Evolutionary conservation across 805 yeast genomes (phyloP), one percentile per base, ranked within the genome.

Genomic region (Kodamaea kaohsiungensis): DNA sequence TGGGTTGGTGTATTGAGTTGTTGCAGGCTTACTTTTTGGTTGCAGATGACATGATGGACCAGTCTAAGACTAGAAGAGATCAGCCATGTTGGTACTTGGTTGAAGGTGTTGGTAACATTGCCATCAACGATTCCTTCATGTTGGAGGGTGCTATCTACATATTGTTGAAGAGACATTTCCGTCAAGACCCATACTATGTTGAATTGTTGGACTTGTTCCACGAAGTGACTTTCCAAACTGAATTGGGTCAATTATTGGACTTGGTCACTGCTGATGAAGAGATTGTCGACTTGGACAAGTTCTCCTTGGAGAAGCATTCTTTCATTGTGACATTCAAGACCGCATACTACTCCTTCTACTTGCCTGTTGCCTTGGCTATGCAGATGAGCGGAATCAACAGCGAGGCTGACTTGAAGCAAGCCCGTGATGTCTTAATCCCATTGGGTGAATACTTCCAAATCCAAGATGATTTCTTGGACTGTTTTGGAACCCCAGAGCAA

Each of bases 1-100:
- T 95, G 60, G 99, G 99, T 18, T 95, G 99, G 99, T 81, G 91
- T 63, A 85, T 95, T 62, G 99, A 95, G 76, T 80, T 95, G 60
- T 79, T 93, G 62, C 99, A 93, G 76, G 98, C 98, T 1, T 95
- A 90, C 71, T 95, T 95, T 80, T 81, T 95, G 65, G 98, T 95
- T 54, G 96, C 98, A 33, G 99, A 95, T 71, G 99, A 95, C 70
- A 95, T 95, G 85, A 95, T 95, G 99, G 99, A 95, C 72, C 84
- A 85, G 62, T 89, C 97, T 35, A 88, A 90, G 71, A 95, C 99
- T 43, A 89, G 99, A 81, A 87, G 99, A 72, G 99, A 98, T 56
- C 98, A 93, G 75, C 95, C 97, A 61, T 95, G 99, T 75, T 95
- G 99, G 99, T 95, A 91, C 79, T 85, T 80, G 67, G 81, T 76